These are phyloP conservation scores for Podospora pseudocomata DNA, from an alignment of 495 filamentous ascomycete genomes.

Conservation along the genomic window DNA sequence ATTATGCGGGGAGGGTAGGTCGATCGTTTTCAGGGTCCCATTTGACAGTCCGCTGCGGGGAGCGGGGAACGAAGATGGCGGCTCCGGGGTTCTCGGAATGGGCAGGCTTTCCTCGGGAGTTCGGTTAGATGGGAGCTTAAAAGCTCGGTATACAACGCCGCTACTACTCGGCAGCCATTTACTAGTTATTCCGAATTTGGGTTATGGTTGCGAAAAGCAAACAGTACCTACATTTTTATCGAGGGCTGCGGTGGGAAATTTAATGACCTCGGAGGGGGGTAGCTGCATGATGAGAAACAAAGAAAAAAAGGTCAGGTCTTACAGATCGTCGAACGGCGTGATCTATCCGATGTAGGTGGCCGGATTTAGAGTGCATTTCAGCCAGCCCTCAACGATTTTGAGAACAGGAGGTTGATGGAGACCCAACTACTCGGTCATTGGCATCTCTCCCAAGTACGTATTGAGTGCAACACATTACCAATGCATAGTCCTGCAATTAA, in stretches of 20 bases:
- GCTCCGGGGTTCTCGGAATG: neutral
- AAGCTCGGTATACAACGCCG: too few species aligned
- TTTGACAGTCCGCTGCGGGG: too few species aligned
- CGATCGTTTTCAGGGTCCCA: too few species aligned
- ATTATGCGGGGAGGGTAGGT: too few species aligned
- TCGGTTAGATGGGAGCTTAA: neutral
- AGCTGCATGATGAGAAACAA: neutral
- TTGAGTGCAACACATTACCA: neutral
- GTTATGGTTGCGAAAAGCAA: too few species aligned
- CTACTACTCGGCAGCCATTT: too few species aligned
- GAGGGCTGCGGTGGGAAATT: neutral
- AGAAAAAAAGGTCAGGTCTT: neutral
- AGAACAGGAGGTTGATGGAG: neutral
- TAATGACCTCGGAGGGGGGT: neutral
- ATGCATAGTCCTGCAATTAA: neutral
- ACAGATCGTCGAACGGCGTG: neutral
- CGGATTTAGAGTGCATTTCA: neutral
- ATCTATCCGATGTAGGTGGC: neutral
- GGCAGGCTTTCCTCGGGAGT: neutral
- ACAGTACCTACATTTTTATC: too few species aligned
- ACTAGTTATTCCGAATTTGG: too few species aligned
- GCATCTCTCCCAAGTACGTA: neutral
- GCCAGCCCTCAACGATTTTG: neutral
- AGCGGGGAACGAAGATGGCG: neutral
- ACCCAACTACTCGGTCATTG: slow-evolving; percentile 7